Evolutionary conservation across 768 basidiomycete genomes (phyloP).

Genomic region (Russula vinacea): DNA sequence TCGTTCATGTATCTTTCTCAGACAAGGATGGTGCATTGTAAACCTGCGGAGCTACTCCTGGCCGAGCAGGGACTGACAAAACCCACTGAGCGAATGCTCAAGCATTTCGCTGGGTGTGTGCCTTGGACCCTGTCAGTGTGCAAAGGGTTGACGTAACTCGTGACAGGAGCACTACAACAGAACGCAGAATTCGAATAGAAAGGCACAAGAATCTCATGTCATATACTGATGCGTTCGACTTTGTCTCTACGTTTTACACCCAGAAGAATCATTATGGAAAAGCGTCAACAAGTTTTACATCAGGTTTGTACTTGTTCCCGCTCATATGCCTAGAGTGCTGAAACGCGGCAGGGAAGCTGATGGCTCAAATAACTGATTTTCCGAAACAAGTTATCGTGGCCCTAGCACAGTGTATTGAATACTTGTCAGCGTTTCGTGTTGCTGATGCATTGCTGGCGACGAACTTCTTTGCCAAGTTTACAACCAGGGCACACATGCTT

Average conservation of each 20-base stretch:
- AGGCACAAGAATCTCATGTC: constrained; percentile 51
- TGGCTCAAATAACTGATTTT: constrained; percentile 61
- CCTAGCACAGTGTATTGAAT: constrained; percentile 66
- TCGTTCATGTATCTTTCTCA: constrained; percentile 35
- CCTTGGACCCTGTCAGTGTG: neutral
- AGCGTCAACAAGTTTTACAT: constrained; percentile 46
- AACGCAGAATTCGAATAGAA: constrained; percentile 58
- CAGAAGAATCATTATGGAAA: constrained; percentile 42
- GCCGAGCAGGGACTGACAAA: constrained; percentile 57
- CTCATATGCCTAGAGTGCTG: neutral
- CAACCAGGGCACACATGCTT: constrained; percentile 77
- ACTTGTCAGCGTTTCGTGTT: constrained; percentile 71
- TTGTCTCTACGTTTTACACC: constrained; percentile 63
- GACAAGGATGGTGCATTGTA: constrained; percentile 84
- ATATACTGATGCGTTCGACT: constrained; percentile 68
- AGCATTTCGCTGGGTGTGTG: constrained; percentile 62
- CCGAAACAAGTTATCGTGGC: constrained; percentile 69
- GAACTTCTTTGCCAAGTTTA: constrained; percentile 74
- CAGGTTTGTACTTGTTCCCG: constrained; percentile 38
- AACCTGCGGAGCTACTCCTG: constrained; percentile 78
- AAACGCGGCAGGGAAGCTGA: constrained; percentile 49
- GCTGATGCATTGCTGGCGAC: constrained; percentile 76
- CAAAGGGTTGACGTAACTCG: neutral
- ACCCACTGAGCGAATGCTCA: constrained; percentile 71
- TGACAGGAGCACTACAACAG: constrained; percentile 32